Evolutionary conservation across 2,329 filamentous ascomycete genomes (phyloP).

Genomic region (Penicillium glabrum): DNA sequence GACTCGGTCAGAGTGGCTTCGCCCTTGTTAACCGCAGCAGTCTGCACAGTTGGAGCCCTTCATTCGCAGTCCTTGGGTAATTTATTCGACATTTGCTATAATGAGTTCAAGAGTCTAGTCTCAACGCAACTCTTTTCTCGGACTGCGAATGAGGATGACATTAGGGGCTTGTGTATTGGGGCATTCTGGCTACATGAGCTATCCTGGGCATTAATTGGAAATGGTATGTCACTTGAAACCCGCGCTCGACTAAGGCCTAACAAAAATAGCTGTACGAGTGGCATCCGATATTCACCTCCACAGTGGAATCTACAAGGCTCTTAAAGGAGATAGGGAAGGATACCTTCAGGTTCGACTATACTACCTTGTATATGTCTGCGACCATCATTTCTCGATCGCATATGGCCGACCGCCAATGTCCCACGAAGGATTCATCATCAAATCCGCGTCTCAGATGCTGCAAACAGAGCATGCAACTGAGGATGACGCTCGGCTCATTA

Average conservation of each 20-base stretch:
- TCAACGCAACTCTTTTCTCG: constrained; percentile 46
- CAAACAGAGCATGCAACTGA: constrained; percentile 31
- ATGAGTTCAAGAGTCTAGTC: constrained; percentile 36
- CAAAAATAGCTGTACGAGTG: constrained; percentile 19
- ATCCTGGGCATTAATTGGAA: constrained; percentile 24
- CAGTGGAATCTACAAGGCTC: constrained; percentile 22
- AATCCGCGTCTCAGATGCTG: constrained; percentile 19
- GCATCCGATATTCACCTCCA: constrained; percentile 26
- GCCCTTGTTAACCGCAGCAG: constrained; percentile 44
- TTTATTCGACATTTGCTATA: constrained; percentile 13
- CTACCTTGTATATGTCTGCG: constrained; percentile 39
- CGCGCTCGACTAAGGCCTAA: not conserved
- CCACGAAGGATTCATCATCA: constrained; percentile 34
- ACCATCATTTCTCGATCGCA: constrained; percentile 39
- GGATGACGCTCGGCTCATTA: constrained; percentile 34
- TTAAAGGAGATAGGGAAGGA: constrained; percentile 20
- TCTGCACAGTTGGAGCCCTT: constrained; percentile 48
- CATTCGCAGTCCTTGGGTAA: constrained; percentile 25
- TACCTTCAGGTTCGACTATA: constrained; percentile 29
- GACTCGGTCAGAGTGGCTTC: constrained; percentile 42
- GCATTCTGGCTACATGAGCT: constrained; percentile 53
- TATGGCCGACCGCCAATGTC: constrained; percentile 38
- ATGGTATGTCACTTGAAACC: not conserved
- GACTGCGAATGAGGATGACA: constrained; percentile 43
- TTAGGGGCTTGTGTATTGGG: constrained; percentile 50